A percentile compares a stretch with the other conserved stretches of the same genome.
phyloP scores from a whole-genome alignment of 2,329 filamentous ascomycete species.

The Fusarium sp. region DNA sequence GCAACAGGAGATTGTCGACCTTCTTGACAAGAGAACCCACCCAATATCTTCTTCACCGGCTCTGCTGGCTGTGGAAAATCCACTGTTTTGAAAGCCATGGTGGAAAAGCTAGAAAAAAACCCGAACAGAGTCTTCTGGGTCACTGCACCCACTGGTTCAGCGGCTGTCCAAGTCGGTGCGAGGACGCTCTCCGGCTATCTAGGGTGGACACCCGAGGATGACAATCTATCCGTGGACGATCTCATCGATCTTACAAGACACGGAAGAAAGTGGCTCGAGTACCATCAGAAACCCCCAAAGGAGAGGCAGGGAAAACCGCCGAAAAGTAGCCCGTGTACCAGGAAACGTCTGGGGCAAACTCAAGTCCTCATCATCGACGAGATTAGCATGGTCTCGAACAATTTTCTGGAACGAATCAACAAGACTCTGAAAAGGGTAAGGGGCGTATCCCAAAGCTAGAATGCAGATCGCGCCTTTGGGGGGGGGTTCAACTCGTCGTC shows the following conservation, averaged over 20 bases:
- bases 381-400: slow-evolving; percentile 73
- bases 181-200: background rate
- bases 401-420: slow-evolving; percentile 40
- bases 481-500: slow-evolving; percentile 39
- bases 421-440: slow-evolving; percentile 47
- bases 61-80: background rate
- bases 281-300: background rate
- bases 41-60: background rate
- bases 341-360: slow-evolving; percentile 54
- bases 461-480: slow-evolving; percentile 4
- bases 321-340: no score
- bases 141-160: background rate
- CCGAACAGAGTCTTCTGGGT: background rate
- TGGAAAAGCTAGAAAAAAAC: background rate
- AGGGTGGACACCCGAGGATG: background rate
- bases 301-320: background rate
- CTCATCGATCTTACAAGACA: background rate
- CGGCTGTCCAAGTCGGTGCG: background rate
- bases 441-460: background rate
- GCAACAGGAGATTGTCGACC: background rate
- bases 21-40: no score
- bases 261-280: background rate
- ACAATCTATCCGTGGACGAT: background rate
- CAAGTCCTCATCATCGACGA: slow-evolving; percentile 75
- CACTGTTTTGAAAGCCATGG: background rate